Evolutionary conservation across 2,329 filamentous ascomycete species (phyloP), one percentile per base, ranked within the genome.

Genomic region (Rugonectria rugulosa): DNA sequence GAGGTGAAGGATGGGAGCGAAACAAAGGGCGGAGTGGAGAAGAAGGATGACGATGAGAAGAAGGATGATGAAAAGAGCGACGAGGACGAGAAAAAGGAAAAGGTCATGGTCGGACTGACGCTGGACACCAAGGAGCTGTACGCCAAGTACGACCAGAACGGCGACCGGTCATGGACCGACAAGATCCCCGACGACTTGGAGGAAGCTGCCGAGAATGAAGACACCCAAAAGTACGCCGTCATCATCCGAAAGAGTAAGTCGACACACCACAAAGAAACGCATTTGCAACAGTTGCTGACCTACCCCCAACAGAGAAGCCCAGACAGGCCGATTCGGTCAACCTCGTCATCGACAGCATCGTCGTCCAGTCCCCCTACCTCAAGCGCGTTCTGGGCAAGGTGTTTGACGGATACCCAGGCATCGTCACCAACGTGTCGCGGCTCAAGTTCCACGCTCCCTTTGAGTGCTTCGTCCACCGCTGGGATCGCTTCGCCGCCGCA

Each of bases 401-500:
- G 7, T 75, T 89, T 19, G 71, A 77, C 1, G 81, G 77, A 8
- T 89, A 88, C 54, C 82, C 84, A 0, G 85, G 86, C 1, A 76
- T 90, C 24, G 82, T 83, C 3, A 81, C 82, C 27, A 78, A 77
- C 10, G 73, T 90, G 21, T 78, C 84, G n/a, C 79, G 84, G 2
- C 75, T 90, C 2, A 82, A 84, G 51, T 88, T 90, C 57, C 69
- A 73, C 7, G 81, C 80, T 0, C 85, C 84, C 0, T 90, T 89
- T 57, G 75, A 82, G 61, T 83, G 84, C 0, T 83, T 91, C 43
- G 83, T 89, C 34, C 86, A 91, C 70, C 80, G 87, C 26, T 90
- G 87, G 86, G 73, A 77, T 2, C 65, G 73, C 6, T 77, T 87
- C 31, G 62, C 68, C 9, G 67, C 72, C 4, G 75, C 77, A 20